Evolutionary conservation across 345 rosid species (phyloP).

Genomic region (Eucalyptus tenuipes): DNA sequence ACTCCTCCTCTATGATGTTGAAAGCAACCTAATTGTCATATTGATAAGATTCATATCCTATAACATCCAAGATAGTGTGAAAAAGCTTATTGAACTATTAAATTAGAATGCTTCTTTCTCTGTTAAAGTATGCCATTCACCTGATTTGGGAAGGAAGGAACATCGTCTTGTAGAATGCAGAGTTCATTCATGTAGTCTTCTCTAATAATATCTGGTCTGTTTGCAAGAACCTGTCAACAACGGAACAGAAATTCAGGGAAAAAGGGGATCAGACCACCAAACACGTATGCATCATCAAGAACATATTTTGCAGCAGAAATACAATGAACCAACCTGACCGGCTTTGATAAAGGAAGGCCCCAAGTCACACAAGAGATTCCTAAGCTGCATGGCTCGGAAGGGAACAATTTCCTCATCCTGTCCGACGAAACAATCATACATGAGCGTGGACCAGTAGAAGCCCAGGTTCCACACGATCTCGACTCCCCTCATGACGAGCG

Average conservation of each 20-base stretch:
- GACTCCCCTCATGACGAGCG: conserved; percentile 64
- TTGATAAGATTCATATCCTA: not conserved
- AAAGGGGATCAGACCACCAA: not conserved
- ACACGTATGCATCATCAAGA: not conserved
- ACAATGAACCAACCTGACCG: conserved; percentile 78
- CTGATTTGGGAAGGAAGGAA: conserved; percentile 92
- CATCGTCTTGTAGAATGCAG: conserved; percentile 96
- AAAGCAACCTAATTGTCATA: conserved; percentile 62
- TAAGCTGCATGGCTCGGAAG: conserved; percentile 82
- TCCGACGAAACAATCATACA: conserved; percentile 79
- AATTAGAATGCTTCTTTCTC: not conserved
- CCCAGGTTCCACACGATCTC: conserved; percentile 95
- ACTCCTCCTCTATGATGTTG: conserved; percentile 82
- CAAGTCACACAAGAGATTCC: conserved; percentile 84
- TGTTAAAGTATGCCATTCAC: conserved; percentile 4
- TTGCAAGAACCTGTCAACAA: conserved; percentile 67
- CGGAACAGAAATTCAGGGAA: not conserved
- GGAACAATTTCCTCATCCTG: conserved; percentile 92
- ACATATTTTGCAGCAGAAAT: not conserved
- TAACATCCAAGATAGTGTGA: not conserved
- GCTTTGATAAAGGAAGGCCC: conserved; percentile 98
- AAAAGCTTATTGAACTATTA: not conserved
- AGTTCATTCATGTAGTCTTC: conserved; percentile 98
- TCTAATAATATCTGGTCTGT: conserved; percentile 88
- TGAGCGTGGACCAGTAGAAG: conserved; percentile 72